phyloP scores from a whole-genome alignment of 352 stramenopile species.

The Globisporangium megalacanthum region DNA sequence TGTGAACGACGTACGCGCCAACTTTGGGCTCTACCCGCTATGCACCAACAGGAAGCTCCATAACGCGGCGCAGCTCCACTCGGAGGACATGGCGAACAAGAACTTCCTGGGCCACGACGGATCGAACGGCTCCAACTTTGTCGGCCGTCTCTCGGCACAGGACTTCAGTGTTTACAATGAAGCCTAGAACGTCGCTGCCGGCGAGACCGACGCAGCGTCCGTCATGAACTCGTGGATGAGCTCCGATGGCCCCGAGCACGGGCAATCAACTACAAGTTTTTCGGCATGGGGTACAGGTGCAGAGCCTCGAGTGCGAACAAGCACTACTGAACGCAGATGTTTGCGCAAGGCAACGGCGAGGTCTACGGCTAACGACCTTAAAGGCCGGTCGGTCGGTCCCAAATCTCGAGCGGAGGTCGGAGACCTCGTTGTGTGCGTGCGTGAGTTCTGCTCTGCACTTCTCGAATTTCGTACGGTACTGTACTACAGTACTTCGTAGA shows the following conservation, averaged over 20 bases:
- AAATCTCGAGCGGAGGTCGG: too few relatives aligned
- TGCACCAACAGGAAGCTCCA: slow-evolving; percentile 10
- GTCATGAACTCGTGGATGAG: slow-evolving; percentile 18
- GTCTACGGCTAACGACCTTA: background rate
- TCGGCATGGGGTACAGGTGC: slow-evolving; percentile 26
- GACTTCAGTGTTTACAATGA: slow-evolving; percentile 15
- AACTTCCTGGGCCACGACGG: slow-evolving; percentile 28
- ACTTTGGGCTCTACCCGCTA: too few relatives aligned
- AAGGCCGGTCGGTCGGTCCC: too few relatives aligned
- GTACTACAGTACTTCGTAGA: too few relatives aligned
- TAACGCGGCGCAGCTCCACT: slow-evolving; percentile 21
- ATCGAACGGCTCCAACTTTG: slow-evolving; percentile 17
- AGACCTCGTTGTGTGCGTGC: too few relatives aligned
- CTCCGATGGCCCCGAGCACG: slow-evolving; percentile 11
- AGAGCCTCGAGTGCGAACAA: slow-evolving; percentile 13
- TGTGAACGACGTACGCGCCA: too few relatives aligned
- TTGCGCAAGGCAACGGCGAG: slow-evolving; percentile 28
- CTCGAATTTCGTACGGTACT: too few relatives aligned
- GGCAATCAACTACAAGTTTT: slow-evolving; percentile 22
- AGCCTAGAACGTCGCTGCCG: slow-evolving; percentile 18
- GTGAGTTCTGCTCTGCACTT: too few relatives aligned
- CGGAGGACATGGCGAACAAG: slow-evolving; percentile 20
- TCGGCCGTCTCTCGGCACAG: slow-evolving; percentile 16
- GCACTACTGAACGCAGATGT: slow-evolving; percentile 63
- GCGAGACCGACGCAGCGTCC: slow-evolving; percentile 7